Percentiles rank a stretch among this genome's conserved stretches.
Evolutionary conservation across 2,329 filamentous ascomycete genomes (phyloP).

Genomic region (Metarhizium guizhouense): DNA sequence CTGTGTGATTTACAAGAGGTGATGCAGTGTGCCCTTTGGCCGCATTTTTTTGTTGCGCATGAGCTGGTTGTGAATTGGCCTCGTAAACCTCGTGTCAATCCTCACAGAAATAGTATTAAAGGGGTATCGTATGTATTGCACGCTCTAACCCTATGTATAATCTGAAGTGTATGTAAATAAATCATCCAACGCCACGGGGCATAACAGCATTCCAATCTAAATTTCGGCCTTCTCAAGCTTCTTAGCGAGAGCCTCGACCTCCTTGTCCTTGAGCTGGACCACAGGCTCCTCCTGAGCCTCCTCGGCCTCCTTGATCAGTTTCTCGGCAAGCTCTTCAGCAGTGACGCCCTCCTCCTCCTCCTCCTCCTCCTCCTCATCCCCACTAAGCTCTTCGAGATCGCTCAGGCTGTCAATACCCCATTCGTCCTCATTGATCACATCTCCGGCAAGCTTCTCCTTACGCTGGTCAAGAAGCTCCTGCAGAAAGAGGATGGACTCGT

Average conservation of each 20-base stretch:
- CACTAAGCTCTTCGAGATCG: slow-evolving; percentile 72
- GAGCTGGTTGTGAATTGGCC: background rate
- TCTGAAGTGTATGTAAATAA: slow-evolving; percentile 6
- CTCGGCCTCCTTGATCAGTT: slow-evolving; percentile 59
- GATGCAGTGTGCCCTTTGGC: too few relatives aligned
- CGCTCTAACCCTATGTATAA: slow-evolving; percentile 9
- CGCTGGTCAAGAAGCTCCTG: slow-evolving; percentile 65
- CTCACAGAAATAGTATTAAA: slow-evolving; percentile 5
- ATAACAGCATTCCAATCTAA: slow-evolving; percentile 20
- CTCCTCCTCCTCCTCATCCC: slow-evolving; percentile 60
- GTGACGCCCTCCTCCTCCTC: slow-evolving; percentile 58
- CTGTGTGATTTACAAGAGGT: too few relatives aligned
- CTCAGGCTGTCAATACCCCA: slow-evolving; percentile 82
- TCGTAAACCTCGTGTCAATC: background rate
- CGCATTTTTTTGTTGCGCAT: too few relatives aligned
- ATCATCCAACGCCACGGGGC: background rate
- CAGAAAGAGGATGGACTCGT: slow-evolving; percentile 59
- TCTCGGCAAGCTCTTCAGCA: slow-evolving; percentile 58
- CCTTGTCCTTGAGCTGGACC: slow-evolving; percentile 61
- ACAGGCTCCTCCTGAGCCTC: slow-evolving; percentile 66
- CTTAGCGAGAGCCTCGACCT: slow-evolving; percentile 73
- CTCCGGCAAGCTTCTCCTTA: slow-evolving; percentile 63
- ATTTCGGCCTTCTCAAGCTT: slow-evolving; percentile 63
- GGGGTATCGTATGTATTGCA: slow-evolving; percentile 23
- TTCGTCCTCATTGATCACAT: slow-evolving; percentile 62